Evolutionary conservation across 1,284 basidiomycete genomes (phyloP), one percentile per base, ranked within the genome.

Genomic region (Thelephora terrestris): DNA sequence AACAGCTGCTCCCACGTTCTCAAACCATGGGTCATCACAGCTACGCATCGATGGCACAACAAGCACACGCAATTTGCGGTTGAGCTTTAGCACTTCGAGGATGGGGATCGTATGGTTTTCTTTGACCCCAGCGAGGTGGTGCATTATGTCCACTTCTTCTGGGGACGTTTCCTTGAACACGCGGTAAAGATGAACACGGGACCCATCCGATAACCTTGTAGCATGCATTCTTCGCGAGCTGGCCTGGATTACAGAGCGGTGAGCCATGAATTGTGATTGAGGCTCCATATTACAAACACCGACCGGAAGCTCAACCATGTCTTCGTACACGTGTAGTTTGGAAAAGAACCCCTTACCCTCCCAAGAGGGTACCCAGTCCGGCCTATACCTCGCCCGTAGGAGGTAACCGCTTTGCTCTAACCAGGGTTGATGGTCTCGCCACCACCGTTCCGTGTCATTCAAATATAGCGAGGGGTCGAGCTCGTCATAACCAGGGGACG

Each of bases 101-200:
- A 62, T 42, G 1, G 54, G 61, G 2, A 61, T 58, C 21, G 57
- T 57, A 35, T 61, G 62, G 32, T 64, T 63, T 12, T 12, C 29
- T 32, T 12, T 32, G 2, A 42, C 45, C 1, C 60, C 53, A 5
- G 54, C 50, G 25, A 64, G 53, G 16, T 46, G 47, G 7, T 17
- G 50, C 17, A 45, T 45, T n/a, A 64, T 60, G 10, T 54, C 53
- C 4, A 52, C 47, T 37, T 61, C 61, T 12, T 50, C 34, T 1
- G 56, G 52, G 44, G 51, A 47, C 17, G 43, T 43, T 14, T 36
- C 38, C 5, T 7, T 46, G 0, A 43, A 32, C 9, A 54, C 18
- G 10, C 45, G 45, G 50, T 63, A 64, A 27, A 65, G 46, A 9
- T 45, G 42, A 1, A 65, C 62, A 1, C 55, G 17, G 5, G 21